phyloP scores from a whole-genome alignment of 2,329 filamentous ascomycete species.

The Lomentospora prolificans region DNA sequence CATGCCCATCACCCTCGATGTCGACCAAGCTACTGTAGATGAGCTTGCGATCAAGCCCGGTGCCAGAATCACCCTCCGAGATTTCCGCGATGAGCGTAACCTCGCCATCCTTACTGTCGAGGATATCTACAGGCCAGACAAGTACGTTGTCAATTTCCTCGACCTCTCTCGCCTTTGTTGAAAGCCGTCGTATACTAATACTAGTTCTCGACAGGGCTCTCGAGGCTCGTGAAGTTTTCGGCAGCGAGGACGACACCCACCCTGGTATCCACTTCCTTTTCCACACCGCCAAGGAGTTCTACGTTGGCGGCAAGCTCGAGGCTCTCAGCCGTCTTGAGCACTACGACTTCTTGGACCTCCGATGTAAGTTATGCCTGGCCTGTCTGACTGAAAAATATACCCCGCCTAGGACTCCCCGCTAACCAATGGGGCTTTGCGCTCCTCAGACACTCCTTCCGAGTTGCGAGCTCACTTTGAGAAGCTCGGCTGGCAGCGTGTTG shows the following conservation, averaged over 20 bases:
- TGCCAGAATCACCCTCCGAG: constrained; percentile 75
- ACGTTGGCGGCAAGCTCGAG: constrained; percentile 92
- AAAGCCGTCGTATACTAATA: not conserved
- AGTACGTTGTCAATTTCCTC: constrained; percentile 41
- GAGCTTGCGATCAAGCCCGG: constrained; percentile 68
- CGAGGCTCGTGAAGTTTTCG: constrained; percentile 92
- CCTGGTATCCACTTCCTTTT: constrained; percentile 88
- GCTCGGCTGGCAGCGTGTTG: constrained; percentile 94
- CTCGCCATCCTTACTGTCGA: constrained; percentile 92
- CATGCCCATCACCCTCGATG: constrained; percentile 93
- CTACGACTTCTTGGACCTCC: constrained; percentile 96
- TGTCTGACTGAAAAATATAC: no score
- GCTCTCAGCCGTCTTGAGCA: constrained; percentile 92
- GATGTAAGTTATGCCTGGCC: constrained; percentile 51
- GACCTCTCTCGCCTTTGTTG: not conserved
- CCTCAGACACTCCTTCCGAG: constrained; percentile 77
- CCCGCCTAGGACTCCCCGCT: not conserved
- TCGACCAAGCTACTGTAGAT: constrained; percentile 65
- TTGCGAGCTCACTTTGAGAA: constrained; percentile 97
- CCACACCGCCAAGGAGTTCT: constrained; percentile 72
- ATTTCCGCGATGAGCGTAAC: constrained; percentile 93
- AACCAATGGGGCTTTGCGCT: constrained; percentile 10
- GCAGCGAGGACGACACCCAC: constrained; percentile 79
- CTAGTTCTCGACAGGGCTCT: constrained; percentile 46
- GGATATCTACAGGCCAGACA: constrained; percentile 91